A percentile compares a stretch with the other conserved stretches of the same genome.
Evolutionary conservation across 2,329 filamentous ascomycete species (phyloP).

Genomic region (Geosmithia morbida): DNA sequence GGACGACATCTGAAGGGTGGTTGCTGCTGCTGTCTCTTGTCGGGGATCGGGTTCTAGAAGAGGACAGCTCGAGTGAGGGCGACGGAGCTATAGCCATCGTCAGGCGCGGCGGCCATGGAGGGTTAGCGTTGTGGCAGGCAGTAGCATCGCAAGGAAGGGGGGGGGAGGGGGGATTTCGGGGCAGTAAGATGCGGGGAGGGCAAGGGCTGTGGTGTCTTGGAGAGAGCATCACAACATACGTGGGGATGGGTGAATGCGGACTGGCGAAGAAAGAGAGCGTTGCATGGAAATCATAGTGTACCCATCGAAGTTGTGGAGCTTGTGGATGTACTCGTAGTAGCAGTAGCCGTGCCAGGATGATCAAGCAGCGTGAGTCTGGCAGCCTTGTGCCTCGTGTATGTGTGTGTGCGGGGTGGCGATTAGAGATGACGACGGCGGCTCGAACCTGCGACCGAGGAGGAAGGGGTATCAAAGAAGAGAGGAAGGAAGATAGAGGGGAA

Average conservation of each 20-base stretch:
- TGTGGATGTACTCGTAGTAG: constrained; percentile 1
- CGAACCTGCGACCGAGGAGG: too few species aligned
- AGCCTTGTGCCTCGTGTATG: constrained; percentile 7
- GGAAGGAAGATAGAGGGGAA: not conserved
- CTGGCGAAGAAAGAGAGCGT: constrained; percentile 47
- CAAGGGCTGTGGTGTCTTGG: constrained; percentile 2
- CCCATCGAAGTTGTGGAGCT: constrained; percentile 21
- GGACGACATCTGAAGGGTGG: constrained; percentile 29
- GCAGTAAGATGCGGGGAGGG: constrained; percentile 1
- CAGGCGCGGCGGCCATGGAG: constrained; percentile 3
- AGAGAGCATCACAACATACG: constrained; percentile 33
- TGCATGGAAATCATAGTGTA: constrained; percentile 48
- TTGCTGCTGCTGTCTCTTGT: constrained; percentile 36
- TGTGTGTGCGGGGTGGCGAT: not conserved
- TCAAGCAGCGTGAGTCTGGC: constrained; percentile 11
- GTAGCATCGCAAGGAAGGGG: not conserved
- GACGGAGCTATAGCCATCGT: constrained; percentile 14
- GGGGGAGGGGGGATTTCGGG: not conserved
- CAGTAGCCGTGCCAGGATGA: constrained; percentile 10
- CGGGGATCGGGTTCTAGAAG: constrained; percentile 40
- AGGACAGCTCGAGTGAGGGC: constrained; percentile 12
- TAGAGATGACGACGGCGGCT: not conserved
- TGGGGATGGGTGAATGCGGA: constrained; percentile 40
- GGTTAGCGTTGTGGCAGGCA: constrained; percentile 12
- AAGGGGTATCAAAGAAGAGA: not conserved